A percentile compares a stretch with the other conserved stretches of the same genome.
phyloP scores from a whole-genome alignment of 2,329 filamentous ascomycete species.

The Diaporthe ampelina region DNA sequence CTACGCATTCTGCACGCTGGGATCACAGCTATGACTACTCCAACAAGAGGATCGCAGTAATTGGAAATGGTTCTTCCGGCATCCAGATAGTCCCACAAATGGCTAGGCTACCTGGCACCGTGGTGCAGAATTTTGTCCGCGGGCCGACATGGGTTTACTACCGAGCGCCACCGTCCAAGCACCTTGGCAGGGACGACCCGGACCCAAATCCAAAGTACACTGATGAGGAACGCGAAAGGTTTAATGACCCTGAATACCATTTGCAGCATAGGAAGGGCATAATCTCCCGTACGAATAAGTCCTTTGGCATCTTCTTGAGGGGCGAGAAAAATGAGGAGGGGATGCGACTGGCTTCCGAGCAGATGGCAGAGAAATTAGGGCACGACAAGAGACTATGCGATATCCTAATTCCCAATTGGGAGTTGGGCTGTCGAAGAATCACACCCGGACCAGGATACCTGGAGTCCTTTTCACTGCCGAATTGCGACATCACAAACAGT shows the following conservation, averaged over 20 bases:
- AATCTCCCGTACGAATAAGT: conserved; percentile 46
- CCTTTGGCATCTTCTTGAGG: conserved; percentile 55
- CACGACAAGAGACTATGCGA: conserved; percentile 57
- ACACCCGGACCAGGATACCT: conserved; percentile 45
- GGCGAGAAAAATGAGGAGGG: conserved; percentile 47
- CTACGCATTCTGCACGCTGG: conserved; percentile 55
- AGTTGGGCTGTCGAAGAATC: conserved; percentile 43
- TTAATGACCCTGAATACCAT: conserved; percentile 66
- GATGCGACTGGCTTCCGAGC: conserved; percentile 54
- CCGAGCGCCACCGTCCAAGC: conserved; percentile 50
- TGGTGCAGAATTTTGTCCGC: conserved; percentile 51
- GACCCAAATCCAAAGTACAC: conserved; percentile 46
- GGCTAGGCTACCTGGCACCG: conserved; percentile 40
- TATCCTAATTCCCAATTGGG: conserved; percentile 45
- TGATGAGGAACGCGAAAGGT: conserved; percentile 25
- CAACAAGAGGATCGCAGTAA: conserved; percentile 52
- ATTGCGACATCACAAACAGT: conserved; percentile 43
- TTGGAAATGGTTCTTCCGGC: conserved; percentile 55
- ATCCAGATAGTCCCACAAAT: conserved; percentile 54
- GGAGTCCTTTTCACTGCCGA: conserved; percentile 42
- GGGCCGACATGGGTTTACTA: conserved; percentile 54
- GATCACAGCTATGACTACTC: conserved; percentile 47
- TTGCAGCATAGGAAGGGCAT: conserved; percentile 60
- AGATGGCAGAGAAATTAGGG: conserved; percentile 58
- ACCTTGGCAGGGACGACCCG: conserved; percentile 47